Evolutionary conservation across 495 filamentous ascomycete genomes (phyloP).

Genomic region (Penicillium malachiteum): DNA sequence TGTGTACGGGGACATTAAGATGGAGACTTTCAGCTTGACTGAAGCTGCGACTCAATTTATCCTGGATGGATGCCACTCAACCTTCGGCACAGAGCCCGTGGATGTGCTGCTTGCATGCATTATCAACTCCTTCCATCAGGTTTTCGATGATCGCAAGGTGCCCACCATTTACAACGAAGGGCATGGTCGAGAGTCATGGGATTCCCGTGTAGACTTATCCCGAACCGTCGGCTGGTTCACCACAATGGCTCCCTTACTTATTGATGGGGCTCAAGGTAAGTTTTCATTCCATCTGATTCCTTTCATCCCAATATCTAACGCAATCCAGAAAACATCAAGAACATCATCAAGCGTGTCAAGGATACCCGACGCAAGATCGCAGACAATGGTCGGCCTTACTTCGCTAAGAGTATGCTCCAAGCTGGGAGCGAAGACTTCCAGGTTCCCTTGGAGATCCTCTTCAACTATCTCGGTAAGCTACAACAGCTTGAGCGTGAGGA

Average conservation of each 20-base stretch:
- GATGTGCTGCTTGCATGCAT: slow-evolving; percentile 54
- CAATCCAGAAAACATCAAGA: slow-evolving; percentile 21
- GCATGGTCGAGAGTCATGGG: slow-evolving; percentile 57
- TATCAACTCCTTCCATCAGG: slow-evolving; percentile 46
- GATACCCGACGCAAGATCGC: slow-evolving; percentile 42
- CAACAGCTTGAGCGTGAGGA: slow-evolving; percentile 60
- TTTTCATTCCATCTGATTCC: background rate
- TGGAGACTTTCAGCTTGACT: slow-evolving; percentile 45
- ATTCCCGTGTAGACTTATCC: slow-evolving; percentile 50
- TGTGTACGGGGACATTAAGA: slow-evolving; percentile 47
- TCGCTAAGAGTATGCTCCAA: slow-evolving; percentile 51
- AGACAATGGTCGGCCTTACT: slow-evolving; percentile 46
- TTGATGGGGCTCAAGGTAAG: slow-evolving; percentile 34
- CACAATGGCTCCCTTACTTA: slow-evolving; percentile 48
- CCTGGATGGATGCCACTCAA: slow-evolving; percentile 40
- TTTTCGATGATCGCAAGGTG: slow-evolving; percentile 51
- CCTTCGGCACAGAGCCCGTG: slow-evolving; percentile 51
- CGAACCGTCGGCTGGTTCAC: slow-evolving; percentile 64
- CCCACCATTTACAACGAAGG: slow-evolving; percentile 58
- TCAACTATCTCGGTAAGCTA: slow-evolving; percentile 64
- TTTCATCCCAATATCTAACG: background rate
- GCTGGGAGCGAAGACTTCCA: slow-evolving; percentile 41
- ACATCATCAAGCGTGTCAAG: slow-evolving; percentile 47
- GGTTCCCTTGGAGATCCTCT: slow-evolving; percentile 65
- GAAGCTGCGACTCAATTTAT: slow-evolving; percentile 43